Conservation (phyloP, 2,329 filamentous ascomycete genomes). For the Cordyceps fumosorosea region DNA sequence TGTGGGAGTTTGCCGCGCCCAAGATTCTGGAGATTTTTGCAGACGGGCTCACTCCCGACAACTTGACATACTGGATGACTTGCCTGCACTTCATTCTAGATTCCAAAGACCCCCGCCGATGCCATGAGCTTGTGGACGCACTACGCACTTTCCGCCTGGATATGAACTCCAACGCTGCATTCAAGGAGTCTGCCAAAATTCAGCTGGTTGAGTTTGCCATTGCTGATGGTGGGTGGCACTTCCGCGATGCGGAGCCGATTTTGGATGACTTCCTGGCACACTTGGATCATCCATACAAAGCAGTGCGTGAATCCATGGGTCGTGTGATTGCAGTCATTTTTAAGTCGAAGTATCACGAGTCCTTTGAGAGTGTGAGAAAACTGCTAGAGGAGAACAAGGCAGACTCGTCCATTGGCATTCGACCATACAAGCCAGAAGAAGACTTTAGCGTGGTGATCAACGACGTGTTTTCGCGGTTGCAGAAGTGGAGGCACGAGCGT, state of each 20-base stretch:
- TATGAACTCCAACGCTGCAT: conserved; percentile 91
- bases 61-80: conserved; percentile 88
- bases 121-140: conserved; percentile 77
- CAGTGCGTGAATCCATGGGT: conserved; percentile 90
- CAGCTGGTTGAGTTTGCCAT: conserved; percentile 84
- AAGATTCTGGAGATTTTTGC: conserved; percentile 79
- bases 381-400: conserved; percentile 74
- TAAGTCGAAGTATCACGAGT: conserved; percentile 88
- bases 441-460: conserved; percentile 68
- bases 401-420: conserved; percentile 73
- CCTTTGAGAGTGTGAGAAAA: conserved; percentile 70
- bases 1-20: conserved; percentile 88
- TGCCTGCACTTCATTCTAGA: conserved; percentile 87
- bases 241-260: conserved; percentile 82
- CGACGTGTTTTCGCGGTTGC: conserved; percentile 70
- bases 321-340: conserved; percentile 82
- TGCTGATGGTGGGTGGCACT: conserved; percentile 90
- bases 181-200: conserved; percentile 97
- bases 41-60: conserved; percentile 92
- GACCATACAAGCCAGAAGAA: conserved; percentile 71
- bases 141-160: conserved; percentile 83
- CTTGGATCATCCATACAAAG: conserved; percentile 96
- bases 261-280: conserved; percentile 83
- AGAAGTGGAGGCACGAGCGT: conserved; percentile 81
- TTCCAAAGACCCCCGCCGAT: conserved; percentile 80